Percentiles rank a stretch among this genome's conserved stretches.
These are phyloP conservation scores for Aspergillus pseudotamarii DNA, from an alignment of 2,329 filamentous ascomycete genomes.

Conservation along the genomic window DNA sequence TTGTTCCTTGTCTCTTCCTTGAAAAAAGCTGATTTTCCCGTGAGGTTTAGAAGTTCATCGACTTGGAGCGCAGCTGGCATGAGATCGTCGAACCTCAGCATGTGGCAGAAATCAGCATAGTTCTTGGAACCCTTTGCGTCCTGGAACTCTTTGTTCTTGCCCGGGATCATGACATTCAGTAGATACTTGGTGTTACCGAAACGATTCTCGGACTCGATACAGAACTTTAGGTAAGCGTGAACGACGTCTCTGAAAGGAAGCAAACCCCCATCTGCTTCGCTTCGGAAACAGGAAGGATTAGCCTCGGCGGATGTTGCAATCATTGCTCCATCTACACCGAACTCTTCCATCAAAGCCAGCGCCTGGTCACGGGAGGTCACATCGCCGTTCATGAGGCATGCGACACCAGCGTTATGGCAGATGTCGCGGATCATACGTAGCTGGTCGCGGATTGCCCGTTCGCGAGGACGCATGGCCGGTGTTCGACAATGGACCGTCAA, in stretches of 20 bases:
- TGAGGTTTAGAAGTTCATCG: constrained; percentile 59
- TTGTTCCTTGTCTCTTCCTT: constrained; percentile 23
- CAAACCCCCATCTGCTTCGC: constrained; percentile 68
- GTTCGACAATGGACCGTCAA: constrained; percentile 95
- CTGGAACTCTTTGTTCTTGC: constrained; percentile 68
- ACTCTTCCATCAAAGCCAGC: constrained; percentile 71
- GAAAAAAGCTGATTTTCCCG: constrained; percentile 26
- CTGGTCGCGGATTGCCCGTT: constrained; percentile 83
- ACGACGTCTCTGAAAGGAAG: constrained; percentile 77
- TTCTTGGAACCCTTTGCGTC: constrained; percentile 67
- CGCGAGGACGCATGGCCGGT: constrained; percentile 89
- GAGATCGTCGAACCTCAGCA: constrained; percentile 67
- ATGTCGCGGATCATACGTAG: constrained; percentile 79
- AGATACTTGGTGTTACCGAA: constrained; percentile 94
- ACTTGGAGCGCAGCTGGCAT: constrained; percentile 64
- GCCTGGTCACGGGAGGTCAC: constrained; percentile 76
- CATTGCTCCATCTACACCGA: constrained; percentile 91
- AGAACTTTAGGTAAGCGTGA: constrained; percentile 70
- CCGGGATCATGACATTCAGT: constrained; percentile 81
- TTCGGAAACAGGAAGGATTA: constrained; percentile 85
- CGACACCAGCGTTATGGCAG: constrained; percentile 82
- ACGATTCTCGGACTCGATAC: constrained; percentile 79
- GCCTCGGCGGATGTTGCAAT: constrained; percentile 91
- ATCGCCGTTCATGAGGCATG: constrained; percentile 95
- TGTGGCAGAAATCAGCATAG: constrained; percentile 69